A percentile compares a stretch with the other conserved stretches of the same genome.
phyloP scores from a whole-genome alignment of 768 basidiomycete genomes.

The Tulasnella sp. region DNA sequence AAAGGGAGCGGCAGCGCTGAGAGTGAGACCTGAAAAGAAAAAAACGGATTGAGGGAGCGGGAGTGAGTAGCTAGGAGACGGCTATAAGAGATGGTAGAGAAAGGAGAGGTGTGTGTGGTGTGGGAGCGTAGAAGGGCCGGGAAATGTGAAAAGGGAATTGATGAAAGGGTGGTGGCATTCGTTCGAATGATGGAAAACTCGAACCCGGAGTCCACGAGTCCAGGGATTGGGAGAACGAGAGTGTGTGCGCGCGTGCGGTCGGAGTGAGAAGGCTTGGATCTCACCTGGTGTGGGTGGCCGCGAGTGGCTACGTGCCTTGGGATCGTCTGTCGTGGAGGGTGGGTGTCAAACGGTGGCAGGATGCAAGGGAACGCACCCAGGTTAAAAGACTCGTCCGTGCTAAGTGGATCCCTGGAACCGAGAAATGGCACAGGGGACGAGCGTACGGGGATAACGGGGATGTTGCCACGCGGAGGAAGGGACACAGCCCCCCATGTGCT shows the following conservation, averaged over 20 bases:
- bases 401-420: neutral
- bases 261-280: neutral
- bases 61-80: neutral
- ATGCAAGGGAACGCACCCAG: neutral
- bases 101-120: neutral
- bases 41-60: too few relatives aligned
- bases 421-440: neutral
- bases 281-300: neutral
- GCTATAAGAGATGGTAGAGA: neutral
- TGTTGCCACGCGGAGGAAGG: constrained; percentile 5
- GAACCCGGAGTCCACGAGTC: neutral
- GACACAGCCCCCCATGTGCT: neutral
- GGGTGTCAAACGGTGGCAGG: neutral
- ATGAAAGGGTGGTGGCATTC: neutral
- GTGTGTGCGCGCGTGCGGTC: neutral
- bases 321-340: neutral
- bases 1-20: neutral
- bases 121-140: neutral
- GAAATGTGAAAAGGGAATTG: neutral
- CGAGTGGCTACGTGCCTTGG: neutral
- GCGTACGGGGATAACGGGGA: constrained; percentile 1
- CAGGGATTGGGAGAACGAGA: neutral
- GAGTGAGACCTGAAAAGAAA: neutral
- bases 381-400: neutral
- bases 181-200: neutral